These are phyloP conservation scores for Stemphylium vesicarium DNA, from an alignment of 2,329 filamentous ascomycete genomes.

Conservation along the genomic window DNA sequence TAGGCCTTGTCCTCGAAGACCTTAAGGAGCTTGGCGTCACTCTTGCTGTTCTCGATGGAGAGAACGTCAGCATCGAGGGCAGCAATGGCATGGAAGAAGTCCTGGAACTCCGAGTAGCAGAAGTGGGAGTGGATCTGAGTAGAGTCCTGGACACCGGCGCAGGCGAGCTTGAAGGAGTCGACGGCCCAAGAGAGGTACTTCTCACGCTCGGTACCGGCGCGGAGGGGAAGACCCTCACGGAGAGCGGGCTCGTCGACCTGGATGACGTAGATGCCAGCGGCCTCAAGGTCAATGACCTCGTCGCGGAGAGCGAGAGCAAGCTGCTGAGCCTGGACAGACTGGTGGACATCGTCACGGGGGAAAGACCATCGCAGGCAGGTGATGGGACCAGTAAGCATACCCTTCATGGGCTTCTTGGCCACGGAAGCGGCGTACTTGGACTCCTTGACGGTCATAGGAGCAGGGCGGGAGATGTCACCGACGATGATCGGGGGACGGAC, in stretches of 20 bases:
- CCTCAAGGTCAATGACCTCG: constrained; percentile 97
- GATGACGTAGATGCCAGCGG: constrained; percentile 95
- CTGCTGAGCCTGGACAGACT: constrained; percentile 98
- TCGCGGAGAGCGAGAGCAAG: constrained; percentile 97
- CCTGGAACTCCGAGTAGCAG: constrained; percentile 99
- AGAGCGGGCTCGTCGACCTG: constrained; percentile 99
- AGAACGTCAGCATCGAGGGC: constrained; percentile 97
- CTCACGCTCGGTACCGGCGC: constrained; percentile 90
- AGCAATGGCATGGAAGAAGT: constrained; percentile 99
- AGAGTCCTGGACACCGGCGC: constrained; percentile 88
- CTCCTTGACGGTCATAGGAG: constrained; percentile 99
- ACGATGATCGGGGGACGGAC: constrained; percentile 98
- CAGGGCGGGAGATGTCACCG: constrained; percentile 95
- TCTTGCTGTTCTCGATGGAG: constrained; percentile 99
- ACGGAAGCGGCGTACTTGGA: constrained; percentile 97
- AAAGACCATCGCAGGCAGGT: constrained; percentile 99
- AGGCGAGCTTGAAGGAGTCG: constrained; percentile 95
- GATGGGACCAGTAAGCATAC: constrained; percentile 99
- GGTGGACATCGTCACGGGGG: constrained; percentile 99
- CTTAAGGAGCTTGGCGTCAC: constrained; percentile 97
- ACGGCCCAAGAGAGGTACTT: constrained; percentile 98
- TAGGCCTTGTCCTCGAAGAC: constrained; percentile 98
- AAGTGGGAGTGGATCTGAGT: constrained; percentile 99
- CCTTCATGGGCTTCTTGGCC: constrained; percentile 99
- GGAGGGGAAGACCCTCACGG: constrained; percentile 98